Evolutionary conservation across 495 filamentous ascomycete genomes (phyloP), one percentile per base, ranked within the genome.

Genomic region (Penicillium maclennaniae): DNA sequence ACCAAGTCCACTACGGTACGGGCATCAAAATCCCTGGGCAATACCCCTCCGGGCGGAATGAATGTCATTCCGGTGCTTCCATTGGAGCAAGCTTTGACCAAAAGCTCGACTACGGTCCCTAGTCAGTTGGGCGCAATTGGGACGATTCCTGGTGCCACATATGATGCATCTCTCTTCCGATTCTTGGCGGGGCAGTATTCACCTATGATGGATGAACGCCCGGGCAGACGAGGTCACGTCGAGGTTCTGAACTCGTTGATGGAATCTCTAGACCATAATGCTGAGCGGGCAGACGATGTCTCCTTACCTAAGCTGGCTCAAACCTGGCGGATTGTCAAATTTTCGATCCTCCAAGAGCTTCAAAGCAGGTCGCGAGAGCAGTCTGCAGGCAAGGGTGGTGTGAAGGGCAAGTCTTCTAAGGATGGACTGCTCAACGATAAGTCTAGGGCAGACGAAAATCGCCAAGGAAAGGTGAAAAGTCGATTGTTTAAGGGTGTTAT

Each of bases 311-410:
- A 83, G 14, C 69, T 89, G 12, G 83, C 87, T 7, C 87, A 90
- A 60, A 89, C 86, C 4, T 91, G 87, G 87, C 82, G 83, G 34
- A 78, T 89, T 28, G 65, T 90, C 16, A 82, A 79, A 19, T 84
- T 79, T 51, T 80, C 81, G 20, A 75, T 87, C 40, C 62, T 79
- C 16, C 69, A 87, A 49, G 77, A 89, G 40, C 74, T 89, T 1
- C 68, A 74, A 17, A 67, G 75, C 23, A 79, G 82, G 51, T 80
- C 79, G 2, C 75, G 81, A 44, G 80, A 85, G 47, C 80, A 86
- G 56, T 66, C 38, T 12, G 7, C 62, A 19, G 58, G 60, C 9
- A 57, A 60, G 26, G 57, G 55, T n/a, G 48, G 46, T 10, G 20
- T 65, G 8, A 70, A 61, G 43, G 65, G 66, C 37, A 68, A 55